Percentiles rank a stretch among this genome's conserved stretches.
Conservation (phyloP, 768 basidiomycete genomes). For the Boletus pseudo-olivaceus region DNA sequence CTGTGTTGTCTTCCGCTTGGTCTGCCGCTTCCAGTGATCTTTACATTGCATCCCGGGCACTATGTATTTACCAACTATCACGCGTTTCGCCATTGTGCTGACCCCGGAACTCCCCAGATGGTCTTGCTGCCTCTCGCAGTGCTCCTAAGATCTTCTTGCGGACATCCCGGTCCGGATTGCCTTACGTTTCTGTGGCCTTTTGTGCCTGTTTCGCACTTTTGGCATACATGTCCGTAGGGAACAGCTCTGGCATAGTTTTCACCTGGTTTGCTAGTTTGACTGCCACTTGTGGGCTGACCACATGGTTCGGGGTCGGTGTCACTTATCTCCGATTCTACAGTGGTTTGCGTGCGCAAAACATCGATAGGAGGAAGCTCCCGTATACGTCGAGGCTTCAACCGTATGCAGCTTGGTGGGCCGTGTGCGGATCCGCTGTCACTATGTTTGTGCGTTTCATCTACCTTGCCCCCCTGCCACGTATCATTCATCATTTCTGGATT, state of each 20-base stretch:
- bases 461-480: neutral
- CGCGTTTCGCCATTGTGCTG: neutral
- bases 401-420: conserved; percentile 37
- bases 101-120: conserved; percentile 38
- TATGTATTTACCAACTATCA: conserved; percentile 21
- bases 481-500: neutral
- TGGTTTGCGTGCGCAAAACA: conserved; percentile 46
- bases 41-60: conserved; percentile 32
- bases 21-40: conserved; percentile 36
- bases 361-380: conserved; percentile 44
- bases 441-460: conserved; percentile 32
- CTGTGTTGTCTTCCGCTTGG: conserved; percentile 42
- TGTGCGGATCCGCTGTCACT: conserved; percentile 22
- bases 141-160: conserved; percentile 49
- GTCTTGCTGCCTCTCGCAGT: conserved; percentile 46
- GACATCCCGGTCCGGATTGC: conserved; percentile 38
- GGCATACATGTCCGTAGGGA: conserved; percentile 37
- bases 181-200: conserved; percentile 36
- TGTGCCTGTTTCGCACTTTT: conserved; percentile 31
- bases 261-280: conserved; percentile 35
- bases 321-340: conserved; percentile 44
- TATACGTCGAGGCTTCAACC: conserved; percentile 41
- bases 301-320: conserved; percentile 41
- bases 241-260: conserved; percentile 36
- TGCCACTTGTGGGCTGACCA: conserved; percentile 37